Evolutionary conservation across 768 basidiomycete species (phyloP).

Genomic region (Mycena capillaripes): DNA sequence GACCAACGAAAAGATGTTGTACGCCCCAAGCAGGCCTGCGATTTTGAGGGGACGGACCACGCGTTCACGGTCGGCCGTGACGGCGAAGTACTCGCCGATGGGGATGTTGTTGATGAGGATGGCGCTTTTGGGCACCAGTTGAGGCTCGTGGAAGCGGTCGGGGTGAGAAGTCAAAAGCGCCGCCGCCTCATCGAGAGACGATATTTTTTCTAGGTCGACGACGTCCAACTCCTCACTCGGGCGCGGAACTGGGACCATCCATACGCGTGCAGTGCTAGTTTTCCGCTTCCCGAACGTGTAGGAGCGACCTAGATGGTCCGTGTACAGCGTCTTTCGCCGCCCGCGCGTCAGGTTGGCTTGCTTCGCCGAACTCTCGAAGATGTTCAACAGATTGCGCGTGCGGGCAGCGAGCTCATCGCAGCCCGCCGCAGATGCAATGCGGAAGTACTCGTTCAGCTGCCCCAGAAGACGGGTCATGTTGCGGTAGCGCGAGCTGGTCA

Average conservation of each 20-base stretch:
- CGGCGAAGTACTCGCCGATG: slow-evolving; percentile 82
- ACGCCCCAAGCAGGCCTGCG: slow-evolving; percentile 87
- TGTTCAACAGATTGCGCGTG: slow-evolving; percentile 65
- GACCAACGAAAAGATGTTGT: slow-evolving; percentile 81
- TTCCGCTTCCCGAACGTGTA: slow-evolving; percentile 91
- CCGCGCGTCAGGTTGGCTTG: slow-evolving; percentile 61
- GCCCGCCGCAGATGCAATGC: slow-evolving; percentile 72
- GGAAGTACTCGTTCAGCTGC: slow-evolving; percentile 73
- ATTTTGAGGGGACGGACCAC: slow-evolving; percentile 88
- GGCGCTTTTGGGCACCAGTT: slow-evolving; percentile 64
- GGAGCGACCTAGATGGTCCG: slow-evolving; percentile 87
- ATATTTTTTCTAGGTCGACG: slow-evolving; percentile 45
- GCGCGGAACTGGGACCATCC: slow-evolving; percentile 80
- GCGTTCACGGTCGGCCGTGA: slow-evolving; percentile 82
- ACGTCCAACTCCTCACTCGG: slow-evolving; percentile 22
- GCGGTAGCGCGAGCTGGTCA: slow-evolving; percentile 81
- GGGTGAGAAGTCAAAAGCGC: slow-evolving; percentile 31
- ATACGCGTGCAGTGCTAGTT: slow-evolving; percentile 91
- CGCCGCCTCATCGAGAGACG: slow-evolving; percentile 32
- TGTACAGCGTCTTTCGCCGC: slow-evolving; percentile 67
- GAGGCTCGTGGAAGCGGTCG: slow-evolving; percentile 32
- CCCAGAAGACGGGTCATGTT: slow-evolving; percentile 72
- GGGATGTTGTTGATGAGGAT: slow-evolving; percentile 91
- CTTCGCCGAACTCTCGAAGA: slow-evolving; percentile 78
- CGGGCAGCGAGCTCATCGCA: slow-evolving; percentile 66